Percentiles rank a stretch among this genome's conserved stretches.
Evolutionary conservation across 805 yeast genomes (phyloP).

Genomic region (Wickerhamiella allomyrinae): DNA sequence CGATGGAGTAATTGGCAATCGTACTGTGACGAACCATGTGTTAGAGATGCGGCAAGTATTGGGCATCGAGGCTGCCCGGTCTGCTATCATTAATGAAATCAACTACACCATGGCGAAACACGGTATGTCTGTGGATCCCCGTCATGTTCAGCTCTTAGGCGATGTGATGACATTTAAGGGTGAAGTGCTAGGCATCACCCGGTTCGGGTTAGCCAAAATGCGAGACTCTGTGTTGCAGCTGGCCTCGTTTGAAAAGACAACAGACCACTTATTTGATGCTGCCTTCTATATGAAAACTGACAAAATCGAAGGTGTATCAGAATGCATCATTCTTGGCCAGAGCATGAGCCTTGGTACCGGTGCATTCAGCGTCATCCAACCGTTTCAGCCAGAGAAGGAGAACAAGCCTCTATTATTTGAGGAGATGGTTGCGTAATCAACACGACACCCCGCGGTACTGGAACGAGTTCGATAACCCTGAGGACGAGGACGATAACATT

Average conservation of each 20-base stretch:
- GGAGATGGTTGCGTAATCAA: slow-evolving; percentile 30
- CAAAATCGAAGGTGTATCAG: slow-evolving; percentile 92
- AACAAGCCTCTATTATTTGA: slow-evolving; percentile 17
- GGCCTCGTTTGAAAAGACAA: slow-evolving; percentile 95
- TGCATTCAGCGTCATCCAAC: slow-evolving; percentile 56
- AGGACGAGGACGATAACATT: slow-evolving; percentile 30
- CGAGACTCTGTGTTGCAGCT: slow-evolving; percentile 93
- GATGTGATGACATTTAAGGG: slow-evolving; percentile 99
- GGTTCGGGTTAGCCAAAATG: slow-evolving; percentile 97
- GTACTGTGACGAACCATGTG: slow-evolving; percentile 82
- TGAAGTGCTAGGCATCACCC: slow-evolving; percentile 92
- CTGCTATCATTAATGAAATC: slow-evolving; percentile 84
- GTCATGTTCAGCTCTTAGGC: slow-evolving; percentile 93
- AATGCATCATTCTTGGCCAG: slow-evolving; percentile 93
- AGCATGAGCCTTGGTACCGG: slow-evolving; percentile 98
- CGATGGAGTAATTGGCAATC: slow-evolving; percentile 84
- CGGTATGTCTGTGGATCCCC: slow-evolving; percentile 99
- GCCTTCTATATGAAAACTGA: slow-evolving; percentile 96
- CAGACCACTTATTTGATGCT: slow-evolving; percentile 96
- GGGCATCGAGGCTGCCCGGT: slow-evolving; percentile 96
- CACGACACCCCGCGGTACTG: slow-evolving; percentile 31
- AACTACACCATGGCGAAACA: slow-evolving; percentile 97
- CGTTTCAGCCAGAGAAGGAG: slow-evolving; percentile 17
- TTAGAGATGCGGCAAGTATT: slow-evolving; percentile 76
- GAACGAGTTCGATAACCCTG: slow-evolving; percentile 58